Evolutionary conservation across 257 asterid species (phyloP).

Genomic region (Galeopsis tetrahit): DNA sequence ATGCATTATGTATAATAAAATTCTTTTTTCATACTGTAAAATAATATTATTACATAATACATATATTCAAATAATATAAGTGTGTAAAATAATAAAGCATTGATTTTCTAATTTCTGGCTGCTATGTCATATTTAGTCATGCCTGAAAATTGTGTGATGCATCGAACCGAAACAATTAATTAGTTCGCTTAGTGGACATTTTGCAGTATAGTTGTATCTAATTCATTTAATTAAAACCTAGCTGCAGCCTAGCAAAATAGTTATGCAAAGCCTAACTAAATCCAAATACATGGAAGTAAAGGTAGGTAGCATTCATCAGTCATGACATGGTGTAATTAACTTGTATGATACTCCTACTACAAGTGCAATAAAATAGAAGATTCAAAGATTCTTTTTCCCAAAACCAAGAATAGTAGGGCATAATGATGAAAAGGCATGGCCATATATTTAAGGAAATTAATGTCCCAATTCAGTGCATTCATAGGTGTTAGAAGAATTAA

Average conservation of each 20-base stretch:
- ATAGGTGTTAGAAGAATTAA: not conserved
- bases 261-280: not conserved
- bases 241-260: not conserved
- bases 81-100: no score
- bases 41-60: no score
- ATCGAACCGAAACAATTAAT: no score
- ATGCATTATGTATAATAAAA: no score
- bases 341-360: not conserved
- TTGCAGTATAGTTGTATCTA: not conserved
- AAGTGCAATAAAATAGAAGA: not conserved
- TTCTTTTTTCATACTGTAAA: no score
- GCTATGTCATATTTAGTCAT: no score
- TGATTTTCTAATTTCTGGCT: no score
- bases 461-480: constrained; percentile 41
- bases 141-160: no score
- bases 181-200: not conserved
- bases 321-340: constrained; percentile 5
- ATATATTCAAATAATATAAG: no score
- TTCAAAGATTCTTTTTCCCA: constrained; percentile 39
- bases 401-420: constrained; percentile 42
- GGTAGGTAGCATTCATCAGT: not conserved
- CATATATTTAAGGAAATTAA: constrained; percentile 17
- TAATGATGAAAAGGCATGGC: constrained; percentile 36
- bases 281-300: not conserved
- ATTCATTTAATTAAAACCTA: not conserved